A percentile compares a stretch with the other conserved stretches of the same genome.
Evolutionary conservation across 352 stramenopile species (phyloP).

Genomic region (Globisporangium okanoganense): DNA sequence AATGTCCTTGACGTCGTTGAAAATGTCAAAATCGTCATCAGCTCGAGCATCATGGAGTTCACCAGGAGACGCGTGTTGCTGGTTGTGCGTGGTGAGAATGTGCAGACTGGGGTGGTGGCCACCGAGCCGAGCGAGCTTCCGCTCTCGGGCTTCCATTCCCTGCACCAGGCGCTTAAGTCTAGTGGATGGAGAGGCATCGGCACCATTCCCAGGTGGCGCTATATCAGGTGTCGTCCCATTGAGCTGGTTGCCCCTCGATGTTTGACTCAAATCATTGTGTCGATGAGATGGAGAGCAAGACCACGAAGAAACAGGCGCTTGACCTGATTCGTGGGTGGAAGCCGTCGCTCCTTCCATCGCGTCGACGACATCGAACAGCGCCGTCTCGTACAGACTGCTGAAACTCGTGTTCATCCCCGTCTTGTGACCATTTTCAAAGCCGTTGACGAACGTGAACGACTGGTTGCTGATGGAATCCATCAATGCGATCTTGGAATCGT

Average conservation of each 20-base stretch:
- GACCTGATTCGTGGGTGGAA: not conserved
- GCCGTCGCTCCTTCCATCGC: slow-evolving; percentile 23
- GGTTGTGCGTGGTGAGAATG: not conserved
- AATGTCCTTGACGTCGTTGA: slow-evolving; percentile 26
- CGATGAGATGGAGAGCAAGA: no score
- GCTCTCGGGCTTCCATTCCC: slow-evolving; percentile 27
- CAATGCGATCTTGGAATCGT: slow-evolving; percentile 8
- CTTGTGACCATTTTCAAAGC: not conserved
- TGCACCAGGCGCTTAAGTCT: slow-evolving; percentile 22
- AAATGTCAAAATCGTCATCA: slow-evolving; percentile 15
- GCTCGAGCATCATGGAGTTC: slow-evolving; percentile 6
- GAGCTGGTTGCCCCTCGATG: not conserved
- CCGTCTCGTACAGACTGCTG: slow-evolving; percentile 36
- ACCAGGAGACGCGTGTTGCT: not conserved
- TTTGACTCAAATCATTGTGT: not conserved
- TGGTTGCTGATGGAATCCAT: slow-evolving; percentile 5
- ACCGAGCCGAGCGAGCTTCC: slow-evolving; percentile 19
- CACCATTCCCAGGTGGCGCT: not conserved
- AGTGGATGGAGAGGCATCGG: slow-evolving; percentile 9
- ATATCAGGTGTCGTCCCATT: not conserved
- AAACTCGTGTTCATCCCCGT: slow-evolving; percentile 10
- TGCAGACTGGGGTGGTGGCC: not conserved
- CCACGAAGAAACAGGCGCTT: no score
- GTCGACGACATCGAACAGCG: slow-evolving; percentile 43
- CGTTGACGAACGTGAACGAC: slow-evolving; percentile 12